Evolutionary conservation across 225 moss, liverwort and hornwort species (phyloP), one percentile per base, ranked within the genome.

Genomic region (Antitrichia curtipendula): DNA sequence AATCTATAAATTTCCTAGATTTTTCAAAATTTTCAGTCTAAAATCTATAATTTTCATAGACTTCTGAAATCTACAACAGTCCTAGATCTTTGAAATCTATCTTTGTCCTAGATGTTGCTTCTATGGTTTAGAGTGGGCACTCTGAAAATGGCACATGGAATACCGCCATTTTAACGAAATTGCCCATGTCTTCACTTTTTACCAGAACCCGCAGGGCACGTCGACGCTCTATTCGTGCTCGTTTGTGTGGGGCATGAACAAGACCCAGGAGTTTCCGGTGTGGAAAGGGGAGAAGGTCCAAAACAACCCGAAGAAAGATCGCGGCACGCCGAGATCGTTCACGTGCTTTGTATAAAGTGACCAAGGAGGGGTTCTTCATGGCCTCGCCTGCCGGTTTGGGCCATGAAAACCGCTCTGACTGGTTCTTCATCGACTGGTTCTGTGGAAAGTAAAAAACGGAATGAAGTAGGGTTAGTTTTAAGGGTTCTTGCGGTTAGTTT

Each of bases 181-280:
- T n/a, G n/a, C n/a, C n/a, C n/a, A n/a, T n/a, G n/a, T n/a, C 59
- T 90, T 91, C 90, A 88, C 74, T 7, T 82, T 90, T 10, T 78
- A 61, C 79, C 70, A 83, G 4, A 86, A 75, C 3, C 17, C 32
- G 9, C 43, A 90, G 10, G 74, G 62, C 1, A 83, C 75, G n/a
- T n/a, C n/a, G 3, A 88, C 80, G 14, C 31, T 86, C n/a, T 88
- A 74, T 20, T 63, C 80, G 2, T 91, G 83, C 83, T 69, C 84
- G 4, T 88, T 86, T 4, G 75, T 81, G 36, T 88, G 90, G 86
- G 86, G 74, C 1, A 4, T 56, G 53, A 86, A 81, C 80, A 61
- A 78, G 45, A 66, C 66, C 1, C 88, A 88, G 61, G 83, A 86
- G 56, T 88, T 91, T 56, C 69, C 88, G 0, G 90, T 88, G 16